Evolutionary conservation across 345 rosid genomes (phyloP).

Genomic region (Eucalyptus erythrocorys): DNA sequence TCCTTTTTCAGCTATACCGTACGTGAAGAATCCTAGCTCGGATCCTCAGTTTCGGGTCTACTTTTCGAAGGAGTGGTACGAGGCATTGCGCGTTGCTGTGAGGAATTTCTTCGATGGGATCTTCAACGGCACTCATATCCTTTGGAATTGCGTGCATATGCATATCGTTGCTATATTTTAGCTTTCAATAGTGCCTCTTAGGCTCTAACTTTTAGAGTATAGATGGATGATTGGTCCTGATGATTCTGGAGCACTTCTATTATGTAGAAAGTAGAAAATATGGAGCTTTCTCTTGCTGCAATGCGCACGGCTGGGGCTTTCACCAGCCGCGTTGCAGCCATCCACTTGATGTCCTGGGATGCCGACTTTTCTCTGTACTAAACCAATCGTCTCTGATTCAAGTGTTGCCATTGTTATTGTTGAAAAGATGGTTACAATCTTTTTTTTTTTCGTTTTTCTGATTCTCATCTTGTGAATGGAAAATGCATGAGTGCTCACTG

Average conservation of each 20-base stretch:
- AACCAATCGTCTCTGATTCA: not conserved
- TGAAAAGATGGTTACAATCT: not conserved
- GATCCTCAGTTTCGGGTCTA: constrained; percentile 54
- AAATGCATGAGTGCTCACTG: not conserved
- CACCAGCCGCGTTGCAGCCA: not conserved
- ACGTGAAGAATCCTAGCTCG: constrained; percentile 43
- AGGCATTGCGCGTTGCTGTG: constrained; percentile 44
- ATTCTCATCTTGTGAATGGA: not conserved
- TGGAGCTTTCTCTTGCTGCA: not conserved
- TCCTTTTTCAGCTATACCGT: constrained; percentile 41
- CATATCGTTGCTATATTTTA: not conserved
- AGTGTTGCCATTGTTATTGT: not conserved
- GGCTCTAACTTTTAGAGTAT: not conserved
- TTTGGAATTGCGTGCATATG: constrained; percentile 3
- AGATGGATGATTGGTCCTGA: not conserved
- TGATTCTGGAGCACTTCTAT: not conserved
- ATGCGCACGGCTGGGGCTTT: not conserved
- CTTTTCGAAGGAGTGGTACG: constrained; percentile 63
- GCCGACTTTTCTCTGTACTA: not conserved
- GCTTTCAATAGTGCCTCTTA: not conserved
- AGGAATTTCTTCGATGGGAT: constrained; percentile 61
- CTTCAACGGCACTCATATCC: constrained; percentile 73
- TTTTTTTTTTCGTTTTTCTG: not conserved
- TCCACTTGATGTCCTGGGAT: not conserved
- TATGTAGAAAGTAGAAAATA: not conserved